These are phyloP conservation scores for Capsella rubella DNA, from an alignment of 441 rosid species.

Conservation along the genomic window DNA sequence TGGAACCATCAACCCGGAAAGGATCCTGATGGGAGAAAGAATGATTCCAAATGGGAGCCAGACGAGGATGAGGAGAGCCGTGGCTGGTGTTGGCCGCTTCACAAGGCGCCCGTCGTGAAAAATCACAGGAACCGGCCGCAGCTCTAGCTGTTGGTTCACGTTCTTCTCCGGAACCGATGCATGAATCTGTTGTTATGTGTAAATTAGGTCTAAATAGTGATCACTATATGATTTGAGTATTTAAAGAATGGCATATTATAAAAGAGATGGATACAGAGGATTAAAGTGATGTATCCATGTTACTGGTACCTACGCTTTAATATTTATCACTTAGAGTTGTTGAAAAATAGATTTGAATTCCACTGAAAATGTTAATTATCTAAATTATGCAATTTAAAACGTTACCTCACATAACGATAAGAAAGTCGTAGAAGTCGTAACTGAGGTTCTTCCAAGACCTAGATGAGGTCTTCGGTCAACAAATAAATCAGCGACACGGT, in stretches of 20 bases:
- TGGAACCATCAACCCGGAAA: slow-evolving; percentile 48
- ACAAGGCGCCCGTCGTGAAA: slow-evolving; percentile 91
- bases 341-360: not conserved
- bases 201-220: not conserved
- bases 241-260: not conserved
- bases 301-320: too few relatives aligned
- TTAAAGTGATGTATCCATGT: not conserved
- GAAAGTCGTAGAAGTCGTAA: slow-evolving; percentile 47
- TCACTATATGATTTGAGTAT: not conserved
- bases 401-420: slow-evolving; percentile 66
- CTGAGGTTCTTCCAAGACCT: slow-evolving; percentile 52
- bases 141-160: slow-evolving; percentile 26
- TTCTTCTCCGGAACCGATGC: slow-evolving; percentile 52
- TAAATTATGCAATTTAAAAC: not conserved
- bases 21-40: slow-evolving; percentile 62
- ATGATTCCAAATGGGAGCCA: slow-evolving; percentile 86
- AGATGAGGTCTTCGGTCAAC: slow-evolving; percentile 50
- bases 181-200: slow-evolving; percentile 28
- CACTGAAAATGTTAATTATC: not conserved
- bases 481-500: slow-evolving; percentile 53
- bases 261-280: too few relatives aligned
- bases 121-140: slow-evolving; percentile 78
- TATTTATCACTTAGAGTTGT: not conserved
- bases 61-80: slow-evolving; percentile 68
- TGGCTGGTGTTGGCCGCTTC: slow-evolving; percentile 79